A percentile compares a stretch with the other conserved stretches of the same genome.
These are phyloP conservation scores for Amanita exitialis DNA, from an alignment of 768 basidiomycete species.

Conservation along the genomic window DNA sequence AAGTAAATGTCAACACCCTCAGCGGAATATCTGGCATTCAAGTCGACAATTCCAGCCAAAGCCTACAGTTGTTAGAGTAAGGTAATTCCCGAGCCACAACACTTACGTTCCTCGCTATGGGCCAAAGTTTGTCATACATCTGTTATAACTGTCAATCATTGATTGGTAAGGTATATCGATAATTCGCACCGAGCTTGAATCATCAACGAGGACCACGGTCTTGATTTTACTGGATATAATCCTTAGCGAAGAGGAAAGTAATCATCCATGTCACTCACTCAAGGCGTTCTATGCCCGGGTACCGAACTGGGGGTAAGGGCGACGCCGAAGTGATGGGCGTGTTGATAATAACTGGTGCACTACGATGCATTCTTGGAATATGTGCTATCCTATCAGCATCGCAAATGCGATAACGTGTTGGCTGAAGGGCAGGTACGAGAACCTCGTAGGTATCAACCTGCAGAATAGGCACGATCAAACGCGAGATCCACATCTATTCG, in stretches of 20 bases:
- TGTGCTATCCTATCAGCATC: slow-evolving; percentile 4
- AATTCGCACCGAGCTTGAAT: slow-evolving; percentile 13
- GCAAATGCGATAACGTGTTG: slow-evolving; percentile 11
- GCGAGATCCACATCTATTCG: background rate
- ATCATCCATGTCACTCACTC: slow-evolving; percentile 1
- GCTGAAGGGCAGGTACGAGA: slow-evolving; percentile 12
- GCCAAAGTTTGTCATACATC: slow-evolving; percentile 14
- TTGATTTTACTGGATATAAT: slow-evolving; percentile 11
- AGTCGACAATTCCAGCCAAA: slow-evolving; percentile 8
- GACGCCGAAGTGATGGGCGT: background rate
- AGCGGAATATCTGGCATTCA: slow-evolving; percentile 10
- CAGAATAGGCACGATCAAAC: background rate
- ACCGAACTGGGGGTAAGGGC: background rate
- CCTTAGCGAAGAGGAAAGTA: background rate
- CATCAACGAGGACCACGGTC: slow-evolving; percentile 14
- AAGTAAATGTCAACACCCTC: slow-evolving; percentile 60
- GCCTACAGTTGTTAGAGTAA: background rate
- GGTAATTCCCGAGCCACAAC: background rate
- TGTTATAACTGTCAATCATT: background rate
- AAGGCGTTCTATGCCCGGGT: slow-evolving; percentile 5
- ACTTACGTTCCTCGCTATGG: slow-evolving; percentile 11
- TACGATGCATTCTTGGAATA: slow-evolving; percentile 11
- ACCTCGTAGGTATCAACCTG: slow-evolving; percentile 16
- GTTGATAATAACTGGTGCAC: background rate
- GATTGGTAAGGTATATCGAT: background rate